Conservation (phyloP, 176 grass and related monocot species). For the Otatea glauca region DNA sequence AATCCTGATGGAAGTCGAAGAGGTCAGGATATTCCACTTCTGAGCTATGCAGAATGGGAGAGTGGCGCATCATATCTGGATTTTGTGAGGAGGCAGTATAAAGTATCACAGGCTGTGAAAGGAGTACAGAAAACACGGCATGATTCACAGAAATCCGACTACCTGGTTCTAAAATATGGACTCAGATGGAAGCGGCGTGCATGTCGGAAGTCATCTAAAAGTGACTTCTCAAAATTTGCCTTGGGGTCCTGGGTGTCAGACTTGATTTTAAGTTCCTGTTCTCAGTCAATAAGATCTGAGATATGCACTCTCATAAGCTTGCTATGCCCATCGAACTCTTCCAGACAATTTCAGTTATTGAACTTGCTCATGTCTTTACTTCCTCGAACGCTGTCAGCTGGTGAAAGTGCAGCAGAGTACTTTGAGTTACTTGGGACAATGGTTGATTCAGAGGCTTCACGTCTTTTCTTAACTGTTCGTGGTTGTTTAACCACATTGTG, state of each 20-base stretch:
- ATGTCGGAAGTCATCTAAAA: conserved; percentile 76
- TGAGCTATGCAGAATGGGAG: conserved; percentile 98
- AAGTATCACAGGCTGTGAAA: conserved; percentile 80
- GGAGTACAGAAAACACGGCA: conserved; percentile 55
- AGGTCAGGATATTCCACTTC: conserved; percentile 74
- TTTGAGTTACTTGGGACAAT: conserved; percentile 93
- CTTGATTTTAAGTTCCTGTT: conserved; percentile 97
- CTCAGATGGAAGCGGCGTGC: conserved; percentile 88
- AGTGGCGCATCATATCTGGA: conserved; percentile 94
- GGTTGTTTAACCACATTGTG: conserved; percentile 81
- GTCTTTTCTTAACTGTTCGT: conserved; percentile 82
- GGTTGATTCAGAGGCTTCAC: conserved; percentile 78
- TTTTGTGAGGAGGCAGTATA: conserved; percentile 96
- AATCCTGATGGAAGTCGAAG: conserved; percentile 51
- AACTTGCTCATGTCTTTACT: conserved; percentile 91
- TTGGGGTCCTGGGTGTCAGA: conserved; percentile 94
- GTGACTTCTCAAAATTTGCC: conserved; percentile 89
- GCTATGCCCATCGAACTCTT: conserved; percentile 79
- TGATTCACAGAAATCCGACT: conserved; percentile 77
- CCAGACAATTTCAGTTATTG: conserved; percentile 86
- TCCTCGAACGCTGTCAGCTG: conserved; percentile 72
- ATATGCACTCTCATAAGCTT: conserved; percentile 88
- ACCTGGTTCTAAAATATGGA: conserved; percentile 85
- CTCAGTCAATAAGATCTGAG: conserved; percentile 96
- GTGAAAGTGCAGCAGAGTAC: conserved; percentile 92